phyloP scores from a whole-genome alignment of 2,329 filamentous ascomycete species.

The Colletotrichum noveboracense region DNA sequence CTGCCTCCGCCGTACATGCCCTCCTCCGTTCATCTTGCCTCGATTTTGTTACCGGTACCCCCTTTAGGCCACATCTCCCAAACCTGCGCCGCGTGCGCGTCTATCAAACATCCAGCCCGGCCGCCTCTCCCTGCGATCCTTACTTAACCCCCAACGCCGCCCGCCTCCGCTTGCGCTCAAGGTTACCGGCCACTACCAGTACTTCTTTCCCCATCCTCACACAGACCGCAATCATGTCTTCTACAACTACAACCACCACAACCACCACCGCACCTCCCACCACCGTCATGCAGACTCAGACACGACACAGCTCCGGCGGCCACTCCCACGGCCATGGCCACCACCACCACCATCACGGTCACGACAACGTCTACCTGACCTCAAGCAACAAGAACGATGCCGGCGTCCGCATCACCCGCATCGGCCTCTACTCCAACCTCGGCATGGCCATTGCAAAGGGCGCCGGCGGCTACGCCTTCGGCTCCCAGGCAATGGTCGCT shows the following conservation, averaged over 20 bases:
- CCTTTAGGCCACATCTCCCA: constrained; percentile 35
- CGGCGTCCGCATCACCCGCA: constrained; percentile 89
- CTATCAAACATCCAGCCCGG: constrained; percentile 14
- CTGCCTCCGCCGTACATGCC: constrained; percentile 30
- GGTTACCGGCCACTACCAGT: not conserved
- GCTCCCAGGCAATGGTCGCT: constrained; percentile 90
- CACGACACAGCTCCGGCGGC: constrained; percentile 50
- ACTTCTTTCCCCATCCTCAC: not conserved
- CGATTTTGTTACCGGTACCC: constrained; percentile 14
- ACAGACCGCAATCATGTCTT: constrained; percentile 34
- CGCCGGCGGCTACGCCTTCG: constrained; percentile 89
- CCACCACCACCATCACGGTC: constrained; percentile 72
- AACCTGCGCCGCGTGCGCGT: constrained; percentile 17
- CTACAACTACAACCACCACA: constrained; percentile 34
- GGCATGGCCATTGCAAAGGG: constrained; percentile 95
- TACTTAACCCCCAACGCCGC: constrained; percentile 20
- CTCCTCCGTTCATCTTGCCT: constrained; percentile 7
- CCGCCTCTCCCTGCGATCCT: constrained; percentile 12
- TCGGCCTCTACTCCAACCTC: constrained; percentile 88
- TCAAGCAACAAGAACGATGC: constrained; percentile 89
- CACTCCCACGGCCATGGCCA: constrained; percentile 52
- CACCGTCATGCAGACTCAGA: constrained; percentile 38
- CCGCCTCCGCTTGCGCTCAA: not conserved
- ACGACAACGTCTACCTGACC: constrained; percentile 84
- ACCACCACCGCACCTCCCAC: constrained; percentile 30